Evolutionary conservation across 2,329 filamentous ascomycete genomes (phyloP).

Genomic region (Cordyceps cateniannulata): DNA sequence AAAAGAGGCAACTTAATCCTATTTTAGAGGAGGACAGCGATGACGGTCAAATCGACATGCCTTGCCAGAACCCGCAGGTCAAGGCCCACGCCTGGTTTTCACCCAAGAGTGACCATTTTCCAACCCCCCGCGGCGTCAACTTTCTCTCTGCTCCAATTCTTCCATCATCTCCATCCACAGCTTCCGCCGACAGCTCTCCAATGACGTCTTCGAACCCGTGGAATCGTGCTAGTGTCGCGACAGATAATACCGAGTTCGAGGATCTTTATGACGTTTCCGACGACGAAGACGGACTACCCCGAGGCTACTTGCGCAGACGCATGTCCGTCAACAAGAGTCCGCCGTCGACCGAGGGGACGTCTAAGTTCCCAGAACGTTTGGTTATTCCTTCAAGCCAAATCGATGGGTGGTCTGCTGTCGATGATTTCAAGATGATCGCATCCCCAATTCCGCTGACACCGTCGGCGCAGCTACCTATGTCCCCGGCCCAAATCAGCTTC

Average conservation of each 20-base stretch:
- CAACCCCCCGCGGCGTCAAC: slow-evolving; percentile 62
- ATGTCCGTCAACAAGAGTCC: slow-evolving; percentile 35
- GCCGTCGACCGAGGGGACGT: slow-evolving; percentile 22
- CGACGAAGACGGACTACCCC: slow-evolving; percentile 50
- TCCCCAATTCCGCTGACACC: slow-evolving; percentile 59
- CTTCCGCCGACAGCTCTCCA: slow-evolving; percentile 47
- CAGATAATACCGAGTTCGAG: slow-evolving; percentile 69
- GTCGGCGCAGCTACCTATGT: slow-evolving; percentile 65
- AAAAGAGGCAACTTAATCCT: slow-evolving; percentile 52
- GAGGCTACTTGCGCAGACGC: slow-evolving; percentile 19
- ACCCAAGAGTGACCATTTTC: slow-evolving; percentile 59
- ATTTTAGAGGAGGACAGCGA: slow-evolving; percentile 55
- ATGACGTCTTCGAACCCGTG: slow-evolving; percentile 52
- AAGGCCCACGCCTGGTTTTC: slow-evolving; percentile 54
- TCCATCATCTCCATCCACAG: slow-evolving; percentile 53
- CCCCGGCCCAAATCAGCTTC: slow-evolving; percentile 65
- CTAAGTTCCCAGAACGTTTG: slow-evolving; percentile 35
- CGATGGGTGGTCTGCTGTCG: slow-evolving; percentile 38
- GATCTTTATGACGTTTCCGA: slow-evolving; percentile 85
- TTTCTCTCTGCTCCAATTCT: slow-evolving; percentile 58
- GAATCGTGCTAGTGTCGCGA: slow-evolving; percentile 57
- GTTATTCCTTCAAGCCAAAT: slow-evolving; percentile 40
- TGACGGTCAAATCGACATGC: slow-evolving; percentile 18
- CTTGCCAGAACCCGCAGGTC: slow-evolving; percentile 30
- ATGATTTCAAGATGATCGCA: slow-evolving; percentile 41